Evolutionary conservation across 2,329 filamentous ascomycete species (phyloP).

Genomic region (Penicillium fuscoglaucum): DNA sequence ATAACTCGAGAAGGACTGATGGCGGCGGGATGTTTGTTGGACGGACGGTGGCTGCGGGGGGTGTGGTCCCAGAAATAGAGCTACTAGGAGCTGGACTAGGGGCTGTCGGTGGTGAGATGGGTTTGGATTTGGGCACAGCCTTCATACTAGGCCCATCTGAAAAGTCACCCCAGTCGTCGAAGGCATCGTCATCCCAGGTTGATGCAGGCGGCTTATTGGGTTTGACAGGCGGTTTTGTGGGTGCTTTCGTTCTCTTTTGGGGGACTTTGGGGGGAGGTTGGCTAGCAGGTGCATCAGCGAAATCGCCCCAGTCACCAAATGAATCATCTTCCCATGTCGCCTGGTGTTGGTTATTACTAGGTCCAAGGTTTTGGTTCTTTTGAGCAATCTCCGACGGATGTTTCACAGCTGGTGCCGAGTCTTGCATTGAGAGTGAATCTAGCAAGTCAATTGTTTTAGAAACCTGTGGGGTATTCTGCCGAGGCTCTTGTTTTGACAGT

Average conservation of each 20-base stretch:
- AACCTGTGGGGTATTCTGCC: neutral
- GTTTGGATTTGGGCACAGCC: conserved; percentile 7
- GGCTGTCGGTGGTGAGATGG: conserved; percentile 4
- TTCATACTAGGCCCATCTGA: conserved; percentile 18
- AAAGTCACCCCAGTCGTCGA: conserved; percentile 27
- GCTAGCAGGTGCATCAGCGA: conserved; percentile 17
- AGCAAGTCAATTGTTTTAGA: conserved; percentile 27
- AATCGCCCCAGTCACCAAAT: conserved; percentile 25
- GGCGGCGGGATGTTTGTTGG: conserved; percentile 89
- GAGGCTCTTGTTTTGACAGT: neutral
- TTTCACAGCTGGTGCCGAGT: conserved; percentile 17
- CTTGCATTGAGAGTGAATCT: conserved; percentile 32
- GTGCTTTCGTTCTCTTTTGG: conserved; percentile 8
- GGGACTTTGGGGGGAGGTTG: conserved; percentile 12
- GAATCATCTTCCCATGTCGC: conserved; percentile 21
- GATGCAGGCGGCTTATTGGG: conserved; percentile 10
- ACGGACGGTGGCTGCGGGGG: conserved; percentile 45
- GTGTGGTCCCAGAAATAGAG: conserved; percentile 13
- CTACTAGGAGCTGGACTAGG: conserved; percentile 15
- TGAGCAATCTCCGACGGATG: neutral
- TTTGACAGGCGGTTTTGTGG: conserved; percentile 10
- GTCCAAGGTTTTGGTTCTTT: conserved; percentile 4
- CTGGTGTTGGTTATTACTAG: conserved; percentile 17
- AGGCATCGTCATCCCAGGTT: conserved; percentile 24
- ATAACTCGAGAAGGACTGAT: conserved; percentile 74